Percentiles rank a stretch among this genome's conserved stretches.
Evolutionary conservation across 1,284 basidiomycete genomes (phyloP).

Genomic region (Malassezia sp.): DNA sequence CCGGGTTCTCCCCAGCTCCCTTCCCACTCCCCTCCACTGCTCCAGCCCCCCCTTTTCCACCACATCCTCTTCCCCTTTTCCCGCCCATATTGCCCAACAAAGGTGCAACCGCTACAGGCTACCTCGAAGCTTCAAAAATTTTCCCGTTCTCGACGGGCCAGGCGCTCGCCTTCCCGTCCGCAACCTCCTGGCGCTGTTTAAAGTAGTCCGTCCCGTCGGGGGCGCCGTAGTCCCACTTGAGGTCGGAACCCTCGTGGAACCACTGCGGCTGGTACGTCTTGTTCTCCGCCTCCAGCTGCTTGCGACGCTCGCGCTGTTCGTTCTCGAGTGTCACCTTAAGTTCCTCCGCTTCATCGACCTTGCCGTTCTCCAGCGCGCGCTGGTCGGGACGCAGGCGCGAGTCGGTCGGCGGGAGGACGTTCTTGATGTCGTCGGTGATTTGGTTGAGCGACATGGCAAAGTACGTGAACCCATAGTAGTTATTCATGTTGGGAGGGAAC

Average conservation of each 20-base stretch:
- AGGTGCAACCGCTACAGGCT: too few relatives aligned
- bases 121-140: conserved; percentile 7
- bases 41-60: too few relatives aligned
- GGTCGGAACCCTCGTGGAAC: conserved; percentile 25
- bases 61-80: too few relatives aligned
- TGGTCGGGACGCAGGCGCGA: conserved; percentile 76
- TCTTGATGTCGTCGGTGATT: conserved; percentile 53
- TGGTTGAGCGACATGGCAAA: conserved; percentile 46
- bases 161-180: neutral
- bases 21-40: too few relatives aligned
- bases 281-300: conserved; percentile 47
- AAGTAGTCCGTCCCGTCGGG: conserved; percentile 28
- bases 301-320: conserved; percentile 47
- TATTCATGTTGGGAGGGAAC: conserved; percentile 33
- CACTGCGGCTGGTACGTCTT: conserved; percentile 24
- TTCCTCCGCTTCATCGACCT: conserved; percentile 63
- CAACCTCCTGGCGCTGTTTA: conserved; percentile 5
- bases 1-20: too few relatives aligned
- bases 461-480: conserved; percentile 45
- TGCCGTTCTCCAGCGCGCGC: conserved; percentile 68
- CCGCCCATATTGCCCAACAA: too few relatives aligned
- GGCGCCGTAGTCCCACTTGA: conserved; percentile 35
- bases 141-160: conserved; percentile 1
- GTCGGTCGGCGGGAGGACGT: conserved; percentile 66
- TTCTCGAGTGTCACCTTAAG: conserved; percentile 66